These are phyloP conservation scores for Volvox africanus DNA, from an alignment of 139 green algal species.

Conservation along the genomic window DNA sequence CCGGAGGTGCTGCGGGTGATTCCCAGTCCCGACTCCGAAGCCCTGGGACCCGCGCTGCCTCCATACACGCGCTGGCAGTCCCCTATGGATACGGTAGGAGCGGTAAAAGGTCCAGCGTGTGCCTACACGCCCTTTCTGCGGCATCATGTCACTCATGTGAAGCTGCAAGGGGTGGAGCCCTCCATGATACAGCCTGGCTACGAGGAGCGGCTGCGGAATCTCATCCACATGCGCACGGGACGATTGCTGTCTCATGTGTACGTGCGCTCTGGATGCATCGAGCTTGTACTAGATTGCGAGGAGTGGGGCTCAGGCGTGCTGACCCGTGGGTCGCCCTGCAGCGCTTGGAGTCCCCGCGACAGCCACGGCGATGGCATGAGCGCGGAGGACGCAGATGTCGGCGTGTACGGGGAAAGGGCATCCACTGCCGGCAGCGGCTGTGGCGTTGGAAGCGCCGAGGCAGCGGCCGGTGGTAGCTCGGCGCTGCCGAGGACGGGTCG, in stretches of 20 bases:
- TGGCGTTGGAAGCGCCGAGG: not conserved
- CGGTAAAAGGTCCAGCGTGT: not conserved
- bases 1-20: too few relatives aligned
- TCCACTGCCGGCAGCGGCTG: not conserved
- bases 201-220: slow-evolving; percentile 7
- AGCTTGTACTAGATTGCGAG: slow-evolving; percentile 19
- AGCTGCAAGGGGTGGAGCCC: slow-evolving; percentile 11
- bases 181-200: not conserved
- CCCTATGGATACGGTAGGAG: not conserved
- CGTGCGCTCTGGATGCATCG: slow-evolving; percentile 20
- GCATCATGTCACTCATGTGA: slow-evolving; percentile 20
- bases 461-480: not conserved
- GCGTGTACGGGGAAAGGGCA: not conserved
- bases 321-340: not conserved
- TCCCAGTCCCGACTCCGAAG: not conserved
- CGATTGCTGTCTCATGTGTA: not conserved
- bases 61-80: not conserved
- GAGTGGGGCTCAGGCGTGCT: slow-evolving; percentile 17
- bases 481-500: not conserved
- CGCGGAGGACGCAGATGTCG: not conserved
- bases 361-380: not conserved
- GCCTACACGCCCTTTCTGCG: slow-evolving; percentile 15
- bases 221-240: slow-evolving; percentile 3
- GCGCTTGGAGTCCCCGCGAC: not conserved
- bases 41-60: not conserved